Percentiles rank a stretch among this genome's conserved stretches.
These are phyloP conservation scores for Suhomyces kunorum DNA, from an alignment of 1,139 yeast species.

Conservation along the genomic window DNA sequence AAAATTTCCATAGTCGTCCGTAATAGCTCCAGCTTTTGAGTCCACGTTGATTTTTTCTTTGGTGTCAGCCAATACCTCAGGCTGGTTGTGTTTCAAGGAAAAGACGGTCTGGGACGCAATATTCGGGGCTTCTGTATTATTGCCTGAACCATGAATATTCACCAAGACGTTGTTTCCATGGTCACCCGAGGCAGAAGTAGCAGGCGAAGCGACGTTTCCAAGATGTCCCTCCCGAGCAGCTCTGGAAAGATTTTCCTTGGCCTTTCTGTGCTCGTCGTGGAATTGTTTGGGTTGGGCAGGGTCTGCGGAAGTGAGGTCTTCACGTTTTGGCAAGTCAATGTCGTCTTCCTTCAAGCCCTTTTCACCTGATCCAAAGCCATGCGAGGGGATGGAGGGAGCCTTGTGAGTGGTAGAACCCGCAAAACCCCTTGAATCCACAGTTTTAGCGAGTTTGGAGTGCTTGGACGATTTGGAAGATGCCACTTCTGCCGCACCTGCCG, in stretches of 20 bases:
- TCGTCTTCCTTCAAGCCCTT: constrained; percentile 10
- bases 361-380: constrained; percentile 10
- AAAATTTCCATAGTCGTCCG: constrained; percentile 30
- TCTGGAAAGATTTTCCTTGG: constrained; percentile 16
- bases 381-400: background rate
- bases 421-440: background rate
- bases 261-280: constrained; percentile 20
- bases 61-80: constrained; percentile 26
- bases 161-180: constrained; percentile 23
- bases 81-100: constrained; percentile 26
- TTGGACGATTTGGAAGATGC: constrained; percentile 4
- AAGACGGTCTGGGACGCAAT: constrained; percentile 36
- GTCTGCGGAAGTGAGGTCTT: constrained; percentile 10
- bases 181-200: background rate
- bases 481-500: constrained; percentile 6
- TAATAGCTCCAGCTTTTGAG: constrained; percentile 33
- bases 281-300: constrained; percentile 13
- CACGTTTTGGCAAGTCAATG: constrained; percentile 5
- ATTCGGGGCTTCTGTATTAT: constrained; percentile 28
- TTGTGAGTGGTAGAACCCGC: constrained; percentile 10
- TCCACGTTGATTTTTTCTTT: constrained; percentile 35
- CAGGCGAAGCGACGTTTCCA: constrained; percentile 16
- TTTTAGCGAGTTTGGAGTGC: background rate
- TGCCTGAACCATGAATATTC: constrained; percentile 34
- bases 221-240: constrained; percentile 21